phyloP scores from a whole-genome alignment of 139 green algal genomes.

The Micromonas commoda region DNA sequence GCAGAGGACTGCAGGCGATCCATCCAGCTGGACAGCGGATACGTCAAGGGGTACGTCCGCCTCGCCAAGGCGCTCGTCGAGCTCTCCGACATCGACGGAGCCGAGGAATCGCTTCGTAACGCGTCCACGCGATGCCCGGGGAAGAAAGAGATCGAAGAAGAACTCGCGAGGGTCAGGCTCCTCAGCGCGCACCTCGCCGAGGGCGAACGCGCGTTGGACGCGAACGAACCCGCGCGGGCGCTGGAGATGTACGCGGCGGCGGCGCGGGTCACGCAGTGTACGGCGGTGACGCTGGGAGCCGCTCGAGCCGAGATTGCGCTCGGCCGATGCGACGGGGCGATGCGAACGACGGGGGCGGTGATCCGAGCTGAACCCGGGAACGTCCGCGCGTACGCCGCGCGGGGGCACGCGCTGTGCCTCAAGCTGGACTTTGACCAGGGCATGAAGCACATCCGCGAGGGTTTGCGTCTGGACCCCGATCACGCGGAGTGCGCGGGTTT shows the following conservation, averaged over 20 bases:
- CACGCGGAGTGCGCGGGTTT: background rate
- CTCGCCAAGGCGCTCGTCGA: background rate
- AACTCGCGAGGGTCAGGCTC: background rate
- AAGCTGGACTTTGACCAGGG: slow-evolving; percentile 7
- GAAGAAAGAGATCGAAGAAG: background rate
- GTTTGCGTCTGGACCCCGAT: slow-evolving; percentile 10
- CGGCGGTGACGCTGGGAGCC: background rate
- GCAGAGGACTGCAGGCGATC: background rate
- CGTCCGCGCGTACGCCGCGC: slow-evolving; percentile 3
- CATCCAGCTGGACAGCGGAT: background rate
- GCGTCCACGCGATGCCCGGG: background rate
- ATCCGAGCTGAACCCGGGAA: background rate
- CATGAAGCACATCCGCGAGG: background rate
- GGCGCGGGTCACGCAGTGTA: background rate
- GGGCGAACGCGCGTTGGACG: background rate
- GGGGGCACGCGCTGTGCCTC: slow-evolving; percentile 16
- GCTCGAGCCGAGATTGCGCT: background rate
- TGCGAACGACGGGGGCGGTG: background rate
- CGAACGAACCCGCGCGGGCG: background rate
- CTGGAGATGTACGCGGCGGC: background rate
- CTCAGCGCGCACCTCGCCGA: background rate
- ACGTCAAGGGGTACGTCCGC: background rate
- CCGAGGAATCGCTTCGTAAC: background rate
- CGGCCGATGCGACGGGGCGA: background rate
- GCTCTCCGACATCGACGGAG: background rate